Conservation (phyloP, 306 rosid genomes). For the Trichosanthes cucumerina region DNA sequence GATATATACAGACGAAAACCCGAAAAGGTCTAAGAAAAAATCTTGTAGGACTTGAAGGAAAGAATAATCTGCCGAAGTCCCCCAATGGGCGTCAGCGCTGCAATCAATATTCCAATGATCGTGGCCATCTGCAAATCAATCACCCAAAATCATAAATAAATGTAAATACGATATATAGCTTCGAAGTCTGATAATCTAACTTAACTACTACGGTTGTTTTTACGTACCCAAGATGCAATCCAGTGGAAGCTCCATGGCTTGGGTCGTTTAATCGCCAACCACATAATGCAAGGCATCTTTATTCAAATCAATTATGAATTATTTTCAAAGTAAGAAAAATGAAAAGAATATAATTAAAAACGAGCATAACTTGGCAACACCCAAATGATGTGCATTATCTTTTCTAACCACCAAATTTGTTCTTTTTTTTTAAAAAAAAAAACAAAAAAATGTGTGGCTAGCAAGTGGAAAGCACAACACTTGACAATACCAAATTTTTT, state of each 20-base stretch:
- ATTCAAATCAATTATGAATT: background rate
- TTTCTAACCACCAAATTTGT: too few relatives aligned
- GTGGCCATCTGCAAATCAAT: constrained; percentile 21
- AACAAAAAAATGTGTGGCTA: too few relatives aligned
- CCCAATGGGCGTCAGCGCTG: constrained; percentile 43
- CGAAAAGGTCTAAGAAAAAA: constrained; percentile 24
- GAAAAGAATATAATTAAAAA: background rate
- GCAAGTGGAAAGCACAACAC: too few relatives aligned
- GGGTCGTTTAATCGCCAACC: constrained; percentile 32
- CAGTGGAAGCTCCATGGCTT: constrained; percentile 33
- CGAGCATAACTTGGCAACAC: too few relatives aligned
- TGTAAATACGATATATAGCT: background rate
- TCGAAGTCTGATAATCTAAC: background rate
- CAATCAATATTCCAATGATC: constrained; percentile 17
- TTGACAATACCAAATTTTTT: too few relatives aligned
- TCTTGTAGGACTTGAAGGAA: constrained; percentile 25
- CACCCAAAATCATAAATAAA: background rate
- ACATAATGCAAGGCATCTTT: constrained; percentile 51
- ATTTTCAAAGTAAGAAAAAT: background rate
- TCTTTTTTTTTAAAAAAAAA: too few relatives aligned
- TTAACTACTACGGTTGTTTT: background rate
- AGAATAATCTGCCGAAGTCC: constrained; percentile 44
- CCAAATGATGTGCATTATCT: too few relatives aligned
- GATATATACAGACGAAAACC: background rate
- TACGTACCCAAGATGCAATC: constrained; percentile 33